These are phyloP conservation scores for Yamadazyma kitorensis DNA, from an alignment of 805 yeast genomes.

Conservation along the genomic window DNA sequence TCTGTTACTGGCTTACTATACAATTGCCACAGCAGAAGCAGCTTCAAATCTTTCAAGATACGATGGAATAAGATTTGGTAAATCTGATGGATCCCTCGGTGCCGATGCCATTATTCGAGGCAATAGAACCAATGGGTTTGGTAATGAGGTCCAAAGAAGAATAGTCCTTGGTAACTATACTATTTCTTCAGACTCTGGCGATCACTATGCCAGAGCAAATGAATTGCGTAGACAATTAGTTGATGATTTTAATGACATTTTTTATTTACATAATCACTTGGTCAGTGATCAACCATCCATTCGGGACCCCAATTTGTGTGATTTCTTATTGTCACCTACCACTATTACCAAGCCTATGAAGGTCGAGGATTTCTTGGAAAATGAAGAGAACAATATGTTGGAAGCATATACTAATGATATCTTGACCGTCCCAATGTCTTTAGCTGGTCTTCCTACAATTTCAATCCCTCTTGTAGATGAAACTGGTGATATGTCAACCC, in stretches of 20 bases:
- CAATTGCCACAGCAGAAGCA: constrained; percentile 90
- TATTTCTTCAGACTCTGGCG: constrained; percentile 69
- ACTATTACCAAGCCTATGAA: constrained; percentile 56
- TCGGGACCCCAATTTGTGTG: constrained; percentile 33
- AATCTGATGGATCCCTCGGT: constrained; percentile 30
- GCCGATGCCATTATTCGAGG: constrained; percentile 19
- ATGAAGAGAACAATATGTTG: constrained; percentile 43
- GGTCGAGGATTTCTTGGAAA: constrained; percentile 39
- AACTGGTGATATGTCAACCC: constrained; percentile 22
- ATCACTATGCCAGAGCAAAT: constrained; percentile 77
- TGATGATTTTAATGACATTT: constrained; percentile 63
- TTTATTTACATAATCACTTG: constrained; percentile 47
- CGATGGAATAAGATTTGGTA: constrained; percentile 89
- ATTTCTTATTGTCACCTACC: constrained; percentile 74
- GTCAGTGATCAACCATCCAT: neutral
- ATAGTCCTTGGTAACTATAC: constrained; percentile 84
- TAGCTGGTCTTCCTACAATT: constrained; percentile 88
- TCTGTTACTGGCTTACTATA: constrained; percentile 79
- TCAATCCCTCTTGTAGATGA: constrained; percentile 59
- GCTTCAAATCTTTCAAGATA: constrained; percentile 86
- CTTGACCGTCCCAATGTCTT: constrained; percentile 83
- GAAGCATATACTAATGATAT: constrained; percentile 77
- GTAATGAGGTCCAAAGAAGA: constrained; percentile 79
- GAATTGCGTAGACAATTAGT: constrained; percentile 58
- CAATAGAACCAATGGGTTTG: constrained; percentile 69